Conservation (phyloP, 768 basidiomycete species). For the Termitomyces bulborhizus region DNA sequence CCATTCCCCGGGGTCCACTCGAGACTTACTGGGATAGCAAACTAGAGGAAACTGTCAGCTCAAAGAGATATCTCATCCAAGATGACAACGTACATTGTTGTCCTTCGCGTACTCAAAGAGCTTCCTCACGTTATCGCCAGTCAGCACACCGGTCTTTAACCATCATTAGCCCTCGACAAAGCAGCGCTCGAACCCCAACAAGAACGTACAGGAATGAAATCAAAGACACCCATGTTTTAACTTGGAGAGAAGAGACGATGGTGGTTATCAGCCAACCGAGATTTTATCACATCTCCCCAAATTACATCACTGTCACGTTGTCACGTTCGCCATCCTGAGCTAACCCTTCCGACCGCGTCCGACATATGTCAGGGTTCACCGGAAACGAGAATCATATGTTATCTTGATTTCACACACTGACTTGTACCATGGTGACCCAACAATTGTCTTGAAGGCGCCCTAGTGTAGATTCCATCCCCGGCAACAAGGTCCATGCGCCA, state of each 20-base stretch:
- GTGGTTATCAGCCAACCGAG: conserved; percentile 5
- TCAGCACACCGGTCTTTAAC: conserved; percentile 83
- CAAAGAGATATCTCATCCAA: not conserved
- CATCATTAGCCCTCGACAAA: conserved; percentile 2
- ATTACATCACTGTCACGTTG: conserved; percentile 1
- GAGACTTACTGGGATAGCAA: conserved; percentile 75
- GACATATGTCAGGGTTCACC: not conserved
- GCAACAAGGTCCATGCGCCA: not conserved
- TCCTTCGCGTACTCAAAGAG: conserved; percentile 92
- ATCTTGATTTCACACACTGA: not conserved
- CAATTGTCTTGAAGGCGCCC: no score
- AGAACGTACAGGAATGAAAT: conserved; percentile 71
- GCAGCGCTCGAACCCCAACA: not conserved
- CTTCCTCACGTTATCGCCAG: conserved; percentile 92
- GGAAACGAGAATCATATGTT: conserved; percentile 3
- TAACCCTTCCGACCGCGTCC: not conserved
- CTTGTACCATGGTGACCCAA: no score
- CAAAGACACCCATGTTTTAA: conserved; percentile 67
- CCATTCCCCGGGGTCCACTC: not conserved
- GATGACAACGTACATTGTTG: conserved; percentile 56
- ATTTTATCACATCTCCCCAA: not conserved
- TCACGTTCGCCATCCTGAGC: not conserved
- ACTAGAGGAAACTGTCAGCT: conserved; percentile 34
- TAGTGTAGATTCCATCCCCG: not conserved
- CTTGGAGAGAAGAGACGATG: not conserved